Evolutionary conservation across 192 early-diverging fungal species (phyloP).

Genomic region (Dispira simplex): DNA sequence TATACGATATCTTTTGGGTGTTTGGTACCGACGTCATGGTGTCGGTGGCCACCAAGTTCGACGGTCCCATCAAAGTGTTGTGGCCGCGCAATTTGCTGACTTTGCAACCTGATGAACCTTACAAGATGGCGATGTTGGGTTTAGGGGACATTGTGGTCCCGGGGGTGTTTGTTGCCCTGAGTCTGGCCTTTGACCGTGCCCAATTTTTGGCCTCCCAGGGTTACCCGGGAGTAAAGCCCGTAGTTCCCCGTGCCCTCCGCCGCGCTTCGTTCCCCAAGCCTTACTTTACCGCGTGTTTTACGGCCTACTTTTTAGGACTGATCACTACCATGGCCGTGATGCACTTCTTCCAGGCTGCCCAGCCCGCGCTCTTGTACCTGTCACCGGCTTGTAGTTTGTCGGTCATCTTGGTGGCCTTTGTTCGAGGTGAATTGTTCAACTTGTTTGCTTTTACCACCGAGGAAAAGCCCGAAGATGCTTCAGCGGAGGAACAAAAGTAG

Average conservation of each 20-base stretch:
- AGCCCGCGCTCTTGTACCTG: slow-evolving; percentile 91
- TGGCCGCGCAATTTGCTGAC: slow-evolving; percentile 57
- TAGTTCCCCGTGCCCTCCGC: slow-evolving; percentile 21
- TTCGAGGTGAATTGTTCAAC: slow-evolving; percentile 49
- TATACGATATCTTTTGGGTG: slow-evolving; percentile 99
- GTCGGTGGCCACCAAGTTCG: slow-evolving; percentile 88
- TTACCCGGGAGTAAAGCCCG: slow-evolving; percentile 28
- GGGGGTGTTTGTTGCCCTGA: slow-evolving; percentile 86
- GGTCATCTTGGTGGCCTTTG: slow-evolving; percentile 40
- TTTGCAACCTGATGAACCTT: slow-evolving; percentile 21
- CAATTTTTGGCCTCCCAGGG: slow-evolving; percentile 40
- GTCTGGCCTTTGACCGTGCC: slow-evolving; percentile 77
- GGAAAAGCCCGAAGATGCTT: slow-evolving; percentile 13
- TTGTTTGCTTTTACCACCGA: slow-evolving; percentile 43
- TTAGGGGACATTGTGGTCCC: slow-evolving; percentile 96
- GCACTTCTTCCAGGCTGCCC: slow-evolving; percentile 91
- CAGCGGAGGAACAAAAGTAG: slow-evolving; percentile 31
- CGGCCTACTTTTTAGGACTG: slow-evolving; percentile 70
- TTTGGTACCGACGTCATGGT: slow-evolving; percentile 99
- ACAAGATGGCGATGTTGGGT: slow-evolving; percentile 81
- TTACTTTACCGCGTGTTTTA: slow-evolving; percentile 74
- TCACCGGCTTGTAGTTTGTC: slow-evolving; percentile 93
- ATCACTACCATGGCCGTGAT: slow-evolving; percentile 82
- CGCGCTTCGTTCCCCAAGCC: slow-evolving; percentile 55
- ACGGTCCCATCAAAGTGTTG: slow-evolving; percentile 92